Evolutionary conservation across 371 early-diverging fungal genomes (phyloP), one percentile per base, ranked within the genome.

Genomic region (Fennellomyces sp.): DNA sequence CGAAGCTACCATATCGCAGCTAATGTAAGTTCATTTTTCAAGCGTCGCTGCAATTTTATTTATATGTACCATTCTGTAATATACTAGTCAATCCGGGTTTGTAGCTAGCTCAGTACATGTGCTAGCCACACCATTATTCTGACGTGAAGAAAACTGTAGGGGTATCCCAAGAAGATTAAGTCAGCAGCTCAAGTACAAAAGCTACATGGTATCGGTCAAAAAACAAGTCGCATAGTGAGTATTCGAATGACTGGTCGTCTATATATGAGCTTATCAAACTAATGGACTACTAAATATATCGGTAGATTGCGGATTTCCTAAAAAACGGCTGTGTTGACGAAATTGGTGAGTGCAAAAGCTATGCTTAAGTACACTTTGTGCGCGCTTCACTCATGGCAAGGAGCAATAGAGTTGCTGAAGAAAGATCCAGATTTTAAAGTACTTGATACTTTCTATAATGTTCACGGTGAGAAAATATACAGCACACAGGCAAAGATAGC

Each of bases 151-250:
- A 28, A 17, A 2, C 52, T 17, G 13, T 63, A 67, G 60, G 33
- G 27, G 6, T 60, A 59, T 36, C 63, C 68, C 3, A 25, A 30
- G 11, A 42, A 58, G 28, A 51, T 67, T n/a, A 55, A 53, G 6
- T 31, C 50, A 10, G 45, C 42, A 5, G 27, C 28, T 6, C 52
- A 67, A 48, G 60, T 52, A 4, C 26, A 25, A 27, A 11, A 35
- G 0, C 25, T 67, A 3, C 42, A 30, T n/a, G 68, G 68, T 0
- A 60, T 67, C 48, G 68, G 68, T 4, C 38, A 58, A 21, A 67
- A 67, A 45, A 63, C 60, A n/a, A 48, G 50, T 19, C 53, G 60
- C 11, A 67, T 67, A 42, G 64, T 58, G 50, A 42, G 64, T 28
- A 38, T 11, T 13, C 25, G 27, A 4, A 45, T 19, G 6, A 29